These are phyloP conservation scores for Musa beccarii DNA, from an alignment of 176 grass and related monocot genomes.

Conservation along the genomic window DNA sequence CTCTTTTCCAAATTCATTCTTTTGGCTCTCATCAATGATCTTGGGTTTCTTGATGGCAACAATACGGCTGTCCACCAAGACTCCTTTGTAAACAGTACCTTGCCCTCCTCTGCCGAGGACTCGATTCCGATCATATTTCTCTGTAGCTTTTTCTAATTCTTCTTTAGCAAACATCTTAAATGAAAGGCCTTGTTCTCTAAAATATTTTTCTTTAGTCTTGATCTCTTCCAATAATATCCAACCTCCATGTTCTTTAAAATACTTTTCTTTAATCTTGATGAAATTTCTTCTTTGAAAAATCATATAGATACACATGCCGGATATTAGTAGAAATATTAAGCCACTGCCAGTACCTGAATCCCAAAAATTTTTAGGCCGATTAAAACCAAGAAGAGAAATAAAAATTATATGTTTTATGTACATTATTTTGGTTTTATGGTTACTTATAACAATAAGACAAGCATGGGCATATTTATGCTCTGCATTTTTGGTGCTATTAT, in stretches of 20 bases:
- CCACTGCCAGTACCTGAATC: too few relatives aligned
- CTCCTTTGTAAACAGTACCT: slow-evolving; percentile 6
- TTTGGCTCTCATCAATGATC: background rate
- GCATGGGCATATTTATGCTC: too few relatives aligned
- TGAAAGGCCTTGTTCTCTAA: too few relatives aligned
- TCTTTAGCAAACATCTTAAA: background rate
- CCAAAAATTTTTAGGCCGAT: too few relatives aligned
- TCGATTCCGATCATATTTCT: background rate
- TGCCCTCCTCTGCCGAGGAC: background rate
- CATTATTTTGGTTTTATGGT: too few relatives aligned
- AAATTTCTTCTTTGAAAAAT: too few relatives aligned
- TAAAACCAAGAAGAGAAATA: too few relatives aligned
- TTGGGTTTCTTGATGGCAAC: background rate
- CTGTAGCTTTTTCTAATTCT: background rate
- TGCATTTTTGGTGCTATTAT: too few relatives aligned
- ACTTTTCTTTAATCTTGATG: too few relatives aligned
- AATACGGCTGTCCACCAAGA: background rate
- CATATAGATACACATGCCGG: background rate
- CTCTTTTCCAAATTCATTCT: slow-evolving; percentile 12
- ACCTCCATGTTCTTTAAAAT: too few relatives aligned
- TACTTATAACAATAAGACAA: too few relatives aligned
- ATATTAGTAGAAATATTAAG: background rate
- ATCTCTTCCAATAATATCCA: background rate
- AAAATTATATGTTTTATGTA: too few relatives aligned
- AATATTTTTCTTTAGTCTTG: background rate